Base-by-base conservation (phyloP, 768 basidiomycete species). In the Agrocybe pediades region DNA sequence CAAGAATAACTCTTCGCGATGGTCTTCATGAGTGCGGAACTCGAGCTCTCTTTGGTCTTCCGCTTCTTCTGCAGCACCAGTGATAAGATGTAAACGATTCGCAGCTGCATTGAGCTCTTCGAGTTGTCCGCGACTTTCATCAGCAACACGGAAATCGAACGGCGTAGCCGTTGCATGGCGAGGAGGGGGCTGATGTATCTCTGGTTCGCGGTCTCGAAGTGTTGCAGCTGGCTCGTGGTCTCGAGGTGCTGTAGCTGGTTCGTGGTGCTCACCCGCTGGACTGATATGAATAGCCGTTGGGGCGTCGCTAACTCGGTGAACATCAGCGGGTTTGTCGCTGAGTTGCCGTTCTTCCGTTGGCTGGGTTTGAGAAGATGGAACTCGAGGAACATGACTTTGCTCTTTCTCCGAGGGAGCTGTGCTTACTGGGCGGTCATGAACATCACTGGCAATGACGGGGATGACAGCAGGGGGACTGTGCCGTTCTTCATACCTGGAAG, bases 31-130 rank as follows among this genome's bases (percentile, higher is more conserved):
- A 1, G 71, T 70, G 16, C 81, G 77, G 69, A 89, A 91, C 25
- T 85, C 82, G 7, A 65, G 67, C 52, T 92, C 89, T 9, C 90
- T 81, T 42, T 73, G 73, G 21, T 82, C 77, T 61, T 92, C 90
- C 0, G 80, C 81, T 46, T 82, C 81, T 29, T 80, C 77, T 0
- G 83, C 80, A 2, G 76, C 75, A 7, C 74, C 71, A 8, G 76
- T 72, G 5, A 80, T 72, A 25, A 80, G 71, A 3, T 75, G 72
- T 11, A 90, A 63, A 19, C 76, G 75, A 17, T 72, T 68, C 46
- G 85, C 82, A 17, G 82, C 74, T 0, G 82, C 84, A 9, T 78
- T 77, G 21, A 91, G 73, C 17, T 82, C 82, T 51, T 83, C 77
- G 0, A 82, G 68, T 9, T 80, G 80, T 42, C 79, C 78, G 27